These are phyloP conservation scores for Penicillium coprophilum DNA, from an alignment of 495 filamentous ascomycete species.

Conservation along the genomic window DNA sequence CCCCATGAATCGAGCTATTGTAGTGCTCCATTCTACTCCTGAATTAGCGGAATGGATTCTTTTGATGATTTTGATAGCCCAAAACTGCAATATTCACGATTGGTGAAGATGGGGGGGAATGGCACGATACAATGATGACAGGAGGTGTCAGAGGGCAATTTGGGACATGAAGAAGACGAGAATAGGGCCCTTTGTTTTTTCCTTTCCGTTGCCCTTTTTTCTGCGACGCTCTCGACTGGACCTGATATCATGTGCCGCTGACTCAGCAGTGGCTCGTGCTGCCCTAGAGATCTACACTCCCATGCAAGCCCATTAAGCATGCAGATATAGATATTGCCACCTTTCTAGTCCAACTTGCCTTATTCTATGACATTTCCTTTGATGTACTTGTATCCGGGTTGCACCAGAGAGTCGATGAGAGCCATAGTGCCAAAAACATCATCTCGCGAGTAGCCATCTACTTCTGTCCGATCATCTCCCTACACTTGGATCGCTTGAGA, in stretches of 20 bases:
- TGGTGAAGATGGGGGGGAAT: slow-evolving; percentile 2
- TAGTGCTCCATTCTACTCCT: slow-evolving; percentile 1
- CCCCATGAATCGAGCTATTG: slow-evolving; percentile 9
- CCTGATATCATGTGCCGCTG: slow-evolving; percentile 46
- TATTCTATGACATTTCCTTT: not conserved
- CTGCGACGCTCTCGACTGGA: slow-evolving; percentile 30
- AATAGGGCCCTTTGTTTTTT: slow-evolving; percentile 24
- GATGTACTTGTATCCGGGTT: not conserved
- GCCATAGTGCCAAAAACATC: not conserved
- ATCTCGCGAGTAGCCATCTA: not conserved
- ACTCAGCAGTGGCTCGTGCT: slow-evolving; percentile 29
- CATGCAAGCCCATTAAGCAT: not conserved
- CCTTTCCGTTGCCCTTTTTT: slow-evolving; percentile 38
- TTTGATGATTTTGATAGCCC: not conserved
- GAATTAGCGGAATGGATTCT: not conserved
- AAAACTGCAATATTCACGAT: slow-evolving; percentile 1
- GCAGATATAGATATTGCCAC: not conserved
- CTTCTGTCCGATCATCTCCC: not conserved
- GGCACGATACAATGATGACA: slow-evolving; percentile 19
- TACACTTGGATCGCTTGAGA: not conserved
- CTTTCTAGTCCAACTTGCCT: not conserved
- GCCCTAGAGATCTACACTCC: not conserved
- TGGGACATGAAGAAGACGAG: slow-evolving; percentile 23
- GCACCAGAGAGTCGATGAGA: not conserved
- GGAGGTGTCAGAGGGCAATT: slow-evolving; percentile 32